Percentiles rank a stretch among this genome's conserved stretches.
These are phyloP conservation scores for Suillus decipiens DNA, from an alignment of 768 basidiomycete genomes.

Conservation along the genomic window DNA sequence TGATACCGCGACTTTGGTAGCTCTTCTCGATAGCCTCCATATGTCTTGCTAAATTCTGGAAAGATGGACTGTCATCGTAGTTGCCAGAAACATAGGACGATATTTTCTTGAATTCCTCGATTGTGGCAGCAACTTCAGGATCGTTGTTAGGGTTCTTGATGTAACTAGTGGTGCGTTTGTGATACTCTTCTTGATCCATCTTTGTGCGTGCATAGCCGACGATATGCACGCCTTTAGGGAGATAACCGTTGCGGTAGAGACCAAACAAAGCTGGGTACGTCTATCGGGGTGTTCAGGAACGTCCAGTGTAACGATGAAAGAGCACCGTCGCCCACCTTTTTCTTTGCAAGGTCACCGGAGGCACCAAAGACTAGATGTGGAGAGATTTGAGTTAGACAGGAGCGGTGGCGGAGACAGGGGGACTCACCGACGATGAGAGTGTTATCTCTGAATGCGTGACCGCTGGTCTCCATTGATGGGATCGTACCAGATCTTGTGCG, in stretches of 20 bases:
- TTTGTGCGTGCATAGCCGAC: conserved; percentile 97
- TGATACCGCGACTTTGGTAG: conserved; percentile 62
- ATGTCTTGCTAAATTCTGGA: conserved; percentile 73
- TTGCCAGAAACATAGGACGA: conserved; percentile 83
- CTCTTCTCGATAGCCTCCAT: conserved; percentile 75
- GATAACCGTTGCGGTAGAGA: conserved; percentile 76
- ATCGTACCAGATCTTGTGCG: conserved; percentile 79
- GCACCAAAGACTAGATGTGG: conserved; percentile 79
- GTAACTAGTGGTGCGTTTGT: conserved; percentile 80
- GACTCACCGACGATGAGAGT: conserved; percentile 83
- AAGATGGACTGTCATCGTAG: conserved; percentile 85
- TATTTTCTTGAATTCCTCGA: conserved; percentile 83
- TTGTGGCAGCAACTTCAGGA: conserved; percentile 53
- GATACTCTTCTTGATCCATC: conserved; percentile 84
- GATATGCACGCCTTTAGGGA: conserved; percentile 85
- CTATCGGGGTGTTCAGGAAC: conserved; percentile 55
- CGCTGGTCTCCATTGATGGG: conserved; percentile 81
- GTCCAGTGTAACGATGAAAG: conserved; percentile 25
- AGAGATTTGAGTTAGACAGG: conserved; percentile 15
- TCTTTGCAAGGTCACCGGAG: conserved; percentile 97
- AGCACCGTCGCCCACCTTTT: conserved; percentile 66
- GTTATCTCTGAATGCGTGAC: conserved; percentile 80
- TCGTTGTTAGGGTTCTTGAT: conserved; percentile 78
- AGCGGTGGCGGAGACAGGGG: conserved; percentile 20
- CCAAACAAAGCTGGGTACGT: conserved; percentile 95